Conservation (phyloP, 805 yeast species). For the Tetrapisispora nanseiensis region DNA sequence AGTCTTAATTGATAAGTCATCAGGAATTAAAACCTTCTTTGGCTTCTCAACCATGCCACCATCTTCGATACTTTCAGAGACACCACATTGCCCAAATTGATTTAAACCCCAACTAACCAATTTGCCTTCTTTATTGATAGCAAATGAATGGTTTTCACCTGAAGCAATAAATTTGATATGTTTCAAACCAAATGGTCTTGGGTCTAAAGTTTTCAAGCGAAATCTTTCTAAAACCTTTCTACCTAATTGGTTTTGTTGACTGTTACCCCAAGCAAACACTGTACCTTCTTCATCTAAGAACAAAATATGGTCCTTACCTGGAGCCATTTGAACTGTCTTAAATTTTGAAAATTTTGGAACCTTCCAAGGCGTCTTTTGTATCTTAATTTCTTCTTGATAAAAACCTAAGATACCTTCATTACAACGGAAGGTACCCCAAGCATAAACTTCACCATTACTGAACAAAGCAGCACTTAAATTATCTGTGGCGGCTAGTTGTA, state of each 20-base stretch:
- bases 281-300: slow-evolving; percentile 77
- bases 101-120: slow-evolving; percentile 92
- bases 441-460: slow-evolving; percentile 78
- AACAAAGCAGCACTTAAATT: slow-evolving; percentile 75
- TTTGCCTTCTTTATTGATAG: slow-evolving; percentile 60
- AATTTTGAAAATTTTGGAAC: slow-evolving; percentile 40
- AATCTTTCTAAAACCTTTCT: slow-evolving; percentile 74
- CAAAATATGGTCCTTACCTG: slow-evolving; percentile 87
- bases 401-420: slow-evolving; percentile 82
- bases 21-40: slow-evolving; percentile 56
- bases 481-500: slow-evolving; percentile 85
- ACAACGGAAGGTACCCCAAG: slow-evolving; percentile 96
- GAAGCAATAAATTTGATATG: slow-evolving; percentile 73
- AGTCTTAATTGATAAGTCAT: slow-evolving; percentile 44
- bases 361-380: slow-evolving; percentile 61
- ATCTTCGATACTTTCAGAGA: slow-evolving; percentile 66
- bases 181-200: slow-evolving; percentile 74
- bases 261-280: slow-evolving; percentile 96
- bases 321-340: slow-evolving; percentile 71
- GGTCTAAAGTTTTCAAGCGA: slow-evolving; percentile 61
- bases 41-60: slow-evolving; percentile 77
- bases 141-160: slow-evolving; percentile 95
- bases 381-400: slow-evolving; percentile 51
- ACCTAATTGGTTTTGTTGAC: slow-evolving; percentile 88
- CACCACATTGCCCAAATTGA: slow-evolving; percentile 94